phyloP scores from a whole-genome alignment of 1,284 basidiomycete species.

The Boletus sp. region DNA sequence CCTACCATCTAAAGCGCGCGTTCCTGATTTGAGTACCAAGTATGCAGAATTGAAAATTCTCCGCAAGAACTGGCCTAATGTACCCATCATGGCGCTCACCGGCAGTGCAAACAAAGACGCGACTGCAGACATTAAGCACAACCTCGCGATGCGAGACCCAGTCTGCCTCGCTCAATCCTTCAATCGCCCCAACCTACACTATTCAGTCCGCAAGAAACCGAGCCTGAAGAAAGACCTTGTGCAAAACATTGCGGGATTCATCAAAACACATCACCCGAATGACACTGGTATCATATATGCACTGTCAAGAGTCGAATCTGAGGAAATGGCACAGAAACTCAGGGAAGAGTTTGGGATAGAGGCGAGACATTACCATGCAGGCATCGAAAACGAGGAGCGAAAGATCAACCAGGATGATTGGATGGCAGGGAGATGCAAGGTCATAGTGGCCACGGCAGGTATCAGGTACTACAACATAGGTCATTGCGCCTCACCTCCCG shows the following conservation, averaged over 20 bases:
- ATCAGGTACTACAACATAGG: constrained; percentile 1
- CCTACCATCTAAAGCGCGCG: background rate
- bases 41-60: constrained; percentile 68
- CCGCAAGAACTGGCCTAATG: constrained; percentile 66
- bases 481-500: constrained; percentile 13
- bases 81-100: constrained; percentile 95
- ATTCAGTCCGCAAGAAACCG: constrained; percentile 63
- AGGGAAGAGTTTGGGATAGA: constrained; percentile 51
- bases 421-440: constrained; percentile 68
- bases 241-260: constrained; percentile 70
- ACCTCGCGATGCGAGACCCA: constrained; percentile 62
- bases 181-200: constrained; percentile 88
- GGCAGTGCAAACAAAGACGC: constrained; percentile 86
- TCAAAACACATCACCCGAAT: constrained; percentile 54
- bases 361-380: constrained; percentile 87
- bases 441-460: constrained; percentile 87
- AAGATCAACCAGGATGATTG: constrained; percentile 66
- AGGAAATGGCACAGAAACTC: constrained; percentile 73
- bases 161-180: constrained; percentile 78
- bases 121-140: constrained; percentile 73
- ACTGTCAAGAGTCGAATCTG: constrained; percentile 67
- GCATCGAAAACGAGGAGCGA: constrained; percentile 65
- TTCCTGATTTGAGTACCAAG: constrained; percentile 35
- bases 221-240: constrained; percentile 49
- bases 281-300: constrained; percentile 90